Conservation (phyloP, 2,329 filamentous ascomycete species). For the Pseudocercospora macadamiae region DNA sequence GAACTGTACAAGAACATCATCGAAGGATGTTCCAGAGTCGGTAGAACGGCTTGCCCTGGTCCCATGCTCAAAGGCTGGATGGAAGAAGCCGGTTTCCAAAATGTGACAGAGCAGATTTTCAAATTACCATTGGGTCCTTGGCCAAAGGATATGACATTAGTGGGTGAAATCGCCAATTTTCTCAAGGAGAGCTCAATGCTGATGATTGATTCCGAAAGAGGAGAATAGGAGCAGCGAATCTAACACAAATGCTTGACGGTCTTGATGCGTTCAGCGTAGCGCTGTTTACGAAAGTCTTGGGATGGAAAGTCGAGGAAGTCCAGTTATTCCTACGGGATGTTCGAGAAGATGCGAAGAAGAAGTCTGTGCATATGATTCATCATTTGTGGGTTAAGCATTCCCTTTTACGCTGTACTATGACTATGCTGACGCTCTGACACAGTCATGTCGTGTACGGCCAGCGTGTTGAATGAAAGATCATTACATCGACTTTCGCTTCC, state of each 20-base stretch:
- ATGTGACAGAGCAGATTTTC: conserved; percentile 2
- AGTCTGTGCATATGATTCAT: conserved; percentile 12
- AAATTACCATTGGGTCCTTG: conserved; percentile 42
- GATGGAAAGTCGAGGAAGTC: conserved; percentile 3
- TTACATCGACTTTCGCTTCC: not conserved
- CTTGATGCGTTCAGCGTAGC: conserved; percentile 6
- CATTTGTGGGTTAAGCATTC: conserved; percentile 10
- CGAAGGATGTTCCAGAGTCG: conserved; percentile 3
- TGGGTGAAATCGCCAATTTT: not conserved
- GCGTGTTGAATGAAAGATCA: not conserved
- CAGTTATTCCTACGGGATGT: conserved; percentile 5
- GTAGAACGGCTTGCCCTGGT: conserved; percentile 7
- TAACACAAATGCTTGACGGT: conserved; percentile 6
- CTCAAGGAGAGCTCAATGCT: too few species aligned
- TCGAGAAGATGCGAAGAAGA: conserved; percentile 10
- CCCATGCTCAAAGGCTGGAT: conserved; percentile 7
- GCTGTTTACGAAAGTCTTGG: conserved; percentile 4
- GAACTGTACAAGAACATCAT: conserved; percentile 8
- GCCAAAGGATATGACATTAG: conserved; percentile 36
- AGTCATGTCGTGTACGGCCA: conserved; percentile 3
- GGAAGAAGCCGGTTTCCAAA: conserved; percentile 1
- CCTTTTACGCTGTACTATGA: not conserved
- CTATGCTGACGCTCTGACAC: not conserved
- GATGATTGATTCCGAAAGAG: not conserved
- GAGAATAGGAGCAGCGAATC: conserved; percentile 3